Percentiles rank a stretch among this genome's conserved stretches.
Conservation (phyloP, 2,329 filamentous ascomycete genomes). For the Verticillium nonalfalfae region DNA sequence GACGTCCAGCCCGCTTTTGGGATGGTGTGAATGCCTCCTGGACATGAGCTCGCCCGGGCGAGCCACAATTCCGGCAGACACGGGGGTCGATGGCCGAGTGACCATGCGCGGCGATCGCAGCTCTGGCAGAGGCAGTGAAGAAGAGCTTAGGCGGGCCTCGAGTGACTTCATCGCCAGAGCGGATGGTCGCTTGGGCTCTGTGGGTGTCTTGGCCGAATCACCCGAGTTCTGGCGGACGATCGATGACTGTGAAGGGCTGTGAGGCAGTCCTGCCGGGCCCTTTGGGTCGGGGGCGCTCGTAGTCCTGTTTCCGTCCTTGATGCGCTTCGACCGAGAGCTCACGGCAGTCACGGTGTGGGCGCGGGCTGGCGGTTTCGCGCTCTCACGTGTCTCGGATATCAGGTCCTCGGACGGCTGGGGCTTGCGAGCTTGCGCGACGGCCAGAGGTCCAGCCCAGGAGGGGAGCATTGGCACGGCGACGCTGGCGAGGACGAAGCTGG, state of each 20-base stretch:
- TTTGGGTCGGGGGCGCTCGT: conserved; percentile 36
- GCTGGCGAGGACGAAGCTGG: conserved; percentile 73
- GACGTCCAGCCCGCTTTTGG: conserved; percentile 50
- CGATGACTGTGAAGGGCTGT: conserved; percentile 8
- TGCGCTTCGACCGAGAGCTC: conserved; percentile 43
- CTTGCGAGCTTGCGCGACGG: conserved; percentile 74
- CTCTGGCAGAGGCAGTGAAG: conserved; percentile 61
- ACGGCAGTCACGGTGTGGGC: conserved; percentile 59
- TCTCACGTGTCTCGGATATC: conserved; percentile 46
- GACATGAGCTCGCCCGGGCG: conserved; percentile 42
- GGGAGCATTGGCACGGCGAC: conserved; percentile 69
- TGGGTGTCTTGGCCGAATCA: conserved; percentile 18
- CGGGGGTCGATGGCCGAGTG: conserved; percentile 51
- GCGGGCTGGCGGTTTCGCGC: conserved; percentile 40
- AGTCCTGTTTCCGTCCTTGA: conserved; percentile 38
- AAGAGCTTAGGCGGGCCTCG: conserved; percentile 60
- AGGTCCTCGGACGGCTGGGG: conserved; percentile 58
- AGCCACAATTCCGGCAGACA: conserved; percentile 44
- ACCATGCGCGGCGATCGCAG: conserved; percentile 43
- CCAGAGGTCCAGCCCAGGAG: conserved; percentile 73
- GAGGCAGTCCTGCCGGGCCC: conserved; percentile 3
- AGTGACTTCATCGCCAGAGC: conserved; percentile 45
- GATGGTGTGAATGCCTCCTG: conserved; percentile 55
- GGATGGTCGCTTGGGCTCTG: conserved; percentile 35
- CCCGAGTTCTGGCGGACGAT: conserved; percentile 8